Percentiles rank a stretch among this genome's conserved stretches.
These are phyloP conservation scores for Datisca glomerata DNA, from an alignment of 306 rosid genomes.

Conservation along the genomic window DNA sequence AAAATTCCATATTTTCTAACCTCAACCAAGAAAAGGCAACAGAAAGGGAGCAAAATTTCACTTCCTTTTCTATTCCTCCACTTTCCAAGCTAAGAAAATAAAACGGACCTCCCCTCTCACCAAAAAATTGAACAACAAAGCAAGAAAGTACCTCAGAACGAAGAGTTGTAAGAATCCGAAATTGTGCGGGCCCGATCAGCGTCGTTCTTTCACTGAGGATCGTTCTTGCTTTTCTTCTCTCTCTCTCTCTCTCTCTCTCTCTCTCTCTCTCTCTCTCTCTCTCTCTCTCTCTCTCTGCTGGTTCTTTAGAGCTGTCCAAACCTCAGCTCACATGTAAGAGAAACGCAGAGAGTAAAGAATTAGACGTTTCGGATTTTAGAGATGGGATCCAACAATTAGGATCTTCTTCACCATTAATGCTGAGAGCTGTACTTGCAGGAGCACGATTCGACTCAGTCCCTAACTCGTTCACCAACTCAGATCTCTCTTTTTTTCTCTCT, in stretches of 20 bases:
- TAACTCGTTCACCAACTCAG: neutral
- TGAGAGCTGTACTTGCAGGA: constrained; percentile 7
- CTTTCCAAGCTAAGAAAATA: constrained; percentile 5
- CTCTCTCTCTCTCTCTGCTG: constrained; percentile 6
- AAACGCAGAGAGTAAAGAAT: constrained; percentile 2
- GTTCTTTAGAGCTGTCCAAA: constrained; percentile 21
- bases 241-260: too few relatives aligned
- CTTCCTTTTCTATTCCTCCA: constrained; percentile 3
- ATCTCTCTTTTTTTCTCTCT: neutral
- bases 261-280: too few relatives aligned
- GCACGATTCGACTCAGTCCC: constrained; percentile 20
- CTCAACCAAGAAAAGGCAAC: neutral
- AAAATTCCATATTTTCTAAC: neutral
- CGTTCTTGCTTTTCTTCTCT: too few relatives aligned
- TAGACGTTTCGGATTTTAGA: constrained; percentile 27
- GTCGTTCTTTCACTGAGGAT: neutral
- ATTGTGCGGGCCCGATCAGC: neutral
- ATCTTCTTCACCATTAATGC: constrained; percentile 22
- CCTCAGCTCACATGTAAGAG: constrained; percentile 12
- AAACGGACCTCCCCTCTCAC: neutral
- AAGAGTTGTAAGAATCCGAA: neutral
- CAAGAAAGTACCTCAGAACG: constrained; percentile 30
- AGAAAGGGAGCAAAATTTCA: constrained; percentile 8
- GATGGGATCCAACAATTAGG: constrained; percentile 51
- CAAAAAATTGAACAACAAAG: constrained; percentile 9